These are phyloP conservation scores for Cryphonectria carpinicola DNA, from an alignment of 2,329 filamentous ascomycete species.

Conservation along the genomic window DNA sequence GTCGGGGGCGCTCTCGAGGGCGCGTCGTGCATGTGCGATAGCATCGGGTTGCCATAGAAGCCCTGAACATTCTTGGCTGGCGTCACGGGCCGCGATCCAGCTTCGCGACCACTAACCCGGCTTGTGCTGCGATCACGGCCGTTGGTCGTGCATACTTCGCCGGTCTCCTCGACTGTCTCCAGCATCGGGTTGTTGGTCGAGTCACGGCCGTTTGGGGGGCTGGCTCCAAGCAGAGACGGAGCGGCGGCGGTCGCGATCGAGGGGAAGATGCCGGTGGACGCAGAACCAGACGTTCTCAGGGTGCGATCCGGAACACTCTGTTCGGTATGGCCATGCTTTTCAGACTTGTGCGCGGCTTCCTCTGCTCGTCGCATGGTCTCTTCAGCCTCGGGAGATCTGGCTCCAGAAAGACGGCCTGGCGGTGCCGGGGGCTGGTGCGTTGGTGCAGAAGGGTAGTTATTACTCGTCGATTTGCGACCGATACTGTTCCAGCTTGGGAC, in stretches of 20 bases:
- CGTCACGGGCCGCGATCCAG: slow-evolving; percentile 45
- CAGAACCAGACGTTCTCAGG: slow-evolving; percentile 45
- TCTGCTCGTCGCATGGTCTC: slow-evolving; percentile 47
- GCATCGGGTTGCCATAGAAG: slow-evolving; percentile 41
- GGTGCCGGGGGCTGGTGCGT: slow-evolving; percentile 51
- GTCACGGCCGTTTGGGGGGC: slow-evolving; percentile 46
- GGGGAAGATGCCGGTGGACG: slow-evolving; percentile 30
- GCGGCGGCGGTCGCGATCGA: slow-evolving; percentile 30
- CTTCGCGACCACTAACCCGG: slow-evolving; percentile 40
- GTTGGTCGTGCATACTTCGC: slow-evolving; percentile 71
- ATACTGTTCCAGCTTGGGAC: slow-evolving; percentile 44
- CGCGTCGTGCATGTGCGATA: slow-evolving; percentile 29
- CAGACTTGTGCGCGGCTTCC: slow-evolving; percentile 42
- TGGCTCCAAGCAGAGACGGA: slow-evolving; percentile 21
- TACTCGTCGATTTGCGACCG: slow-evolving; percentile 37
- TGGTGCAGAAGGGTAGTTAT: slow-evolving; percentile 48
- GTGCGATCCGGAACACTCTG: slow-evolving; percentile 65
- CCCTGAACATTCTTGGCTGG: slow-evolving; percentile 46
- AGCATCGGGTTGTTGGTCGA: slow-evolving; percentile 58
- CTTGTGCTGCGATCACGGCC: slow-evolving; percentile 56
- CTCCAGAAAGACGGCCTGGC: slow-evolving; percentile 36
- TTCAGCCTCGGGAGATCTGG: slow-evolving; percentile 43
- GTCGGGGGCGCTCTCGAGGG: slow-evolving; percentile 46
- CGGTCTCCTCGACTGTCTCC: slow-evolving; percentile 89
- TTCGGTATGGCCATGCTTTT: slow-evolving; percentile 41